phyloP scores from a whole-genome alignment of 257 asterid species.

The Nicotiana tabacum region DNA sequence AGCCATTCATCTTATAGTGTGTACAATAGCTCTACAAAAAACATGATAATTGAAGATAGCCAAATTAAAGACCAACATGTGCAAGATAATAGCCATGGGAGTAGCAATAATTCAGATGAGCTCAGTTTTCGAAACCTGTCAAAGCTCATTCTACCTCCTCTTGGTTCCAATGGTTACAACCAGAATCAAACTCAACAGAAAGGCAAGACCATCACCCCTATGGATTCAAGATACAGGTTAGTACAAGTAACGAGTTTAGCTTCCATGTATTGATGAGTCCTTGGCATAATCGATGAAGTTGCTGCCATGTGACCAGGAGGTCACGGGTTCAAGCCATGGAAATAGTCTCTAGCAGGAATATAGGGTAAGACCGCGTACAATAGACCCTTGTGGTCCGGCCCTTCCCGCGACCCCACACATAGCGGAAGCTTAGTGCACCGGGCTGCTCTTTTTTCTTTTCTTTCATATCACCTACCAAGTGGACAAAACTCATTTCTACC shows the following conservation, averaged over 20 bases:
- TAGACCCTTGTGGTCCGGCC: no score
- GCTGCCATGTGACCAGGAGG: no score
- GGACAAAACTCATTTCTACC: neutral
- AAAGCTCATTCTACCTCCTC: slow-evolving; percentile 74
- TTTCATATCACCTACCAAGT: neutral
- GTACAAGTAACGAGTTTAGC: neutral
- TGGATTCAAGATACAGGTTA: slow-evolving; percentile 75
- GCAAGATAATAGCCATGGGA: neutral
- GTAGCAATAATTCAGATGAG: slow-evolving; percentile 21
- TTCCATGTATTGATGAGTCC: no score
- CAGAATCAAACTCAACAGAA: slow-evolving; percentile 11
- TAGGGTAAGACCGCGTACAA: no score
- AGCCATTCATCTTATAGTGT: neutral
- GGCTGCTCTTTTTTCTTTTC: no score
- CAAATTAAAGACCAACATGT: neutral
- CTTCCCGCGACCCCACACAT: no score
- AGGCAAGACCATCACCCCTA: slow-evolving; percentile 51
- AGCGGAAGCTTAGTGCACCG: no score
- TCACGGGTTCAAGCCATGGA: no score
- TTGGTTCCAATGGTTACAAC: slow-evolving; percentile 46
- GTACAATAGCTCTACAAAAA: neutral
- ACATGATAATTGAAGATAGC: neutral
- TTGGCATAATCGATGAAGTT: no score
- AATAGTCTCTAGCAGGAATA: no score
- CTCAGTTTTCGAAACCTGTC: slow-evolving; percentile 59